These are phyloP conservation scores for Fusarium sp. DNA, from an alignment of 2,329 filamentous ascomycete species.

Conservation along the genomic window DNA sequence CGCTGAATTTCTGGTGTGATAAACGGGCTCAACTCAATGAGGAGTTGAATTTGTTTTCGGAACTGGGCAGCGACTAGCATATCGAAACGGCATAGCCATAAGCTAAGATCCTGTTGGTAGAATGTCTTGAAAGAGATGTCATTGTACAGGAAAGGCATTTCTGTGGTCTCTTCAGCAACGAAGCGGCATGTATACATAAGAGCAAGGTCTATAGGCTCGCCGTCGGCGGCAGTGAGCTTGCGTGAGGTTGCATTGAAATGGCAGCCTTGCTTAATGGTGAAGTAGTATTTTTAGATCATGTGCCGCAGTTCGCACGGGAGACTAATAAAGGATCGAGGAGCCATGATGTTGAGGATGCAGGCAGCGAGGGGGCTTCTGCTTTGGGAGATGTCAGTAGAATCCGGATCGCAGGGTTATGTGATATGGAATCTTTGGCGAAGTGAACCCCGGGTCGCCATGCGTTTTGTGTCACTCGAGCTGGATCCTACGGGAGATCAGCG, in stretches of 20 bases:
- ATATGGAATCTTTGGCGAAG: neutral
- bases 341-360: neutral
- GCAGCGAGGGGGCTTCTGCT: neutral
- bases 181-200: neutral
- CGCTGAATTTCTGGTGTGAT: neutral
- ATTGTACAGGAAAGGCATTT: neutral
- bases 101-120: neutral
- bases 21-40: neutral
- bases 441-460: neutral
- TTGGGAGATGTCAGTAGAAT: neutral
- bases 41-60: neutral
- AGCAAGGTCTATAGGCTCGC: neutral
- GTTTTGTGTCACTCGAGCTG: neutral
- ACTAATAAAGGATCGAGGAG: neutral
- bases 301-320: neutral
- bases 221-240: neutral
- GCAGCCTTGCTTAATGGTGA: neutral
- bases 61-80: rapidly evolving
- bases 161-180: neutral
- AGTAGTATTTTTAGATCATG: neutral
- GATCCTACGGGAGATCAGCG: neutral
- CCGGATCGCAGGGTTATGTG: too few relatives aligned
- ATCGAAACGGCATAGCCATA: neutral
- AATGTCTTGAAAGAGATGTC: neutral
- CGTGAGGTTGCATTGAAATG: neutral